Conservation (phyloP, 805 yeast species). For the Saccharomycopsis malanga region DNA sequence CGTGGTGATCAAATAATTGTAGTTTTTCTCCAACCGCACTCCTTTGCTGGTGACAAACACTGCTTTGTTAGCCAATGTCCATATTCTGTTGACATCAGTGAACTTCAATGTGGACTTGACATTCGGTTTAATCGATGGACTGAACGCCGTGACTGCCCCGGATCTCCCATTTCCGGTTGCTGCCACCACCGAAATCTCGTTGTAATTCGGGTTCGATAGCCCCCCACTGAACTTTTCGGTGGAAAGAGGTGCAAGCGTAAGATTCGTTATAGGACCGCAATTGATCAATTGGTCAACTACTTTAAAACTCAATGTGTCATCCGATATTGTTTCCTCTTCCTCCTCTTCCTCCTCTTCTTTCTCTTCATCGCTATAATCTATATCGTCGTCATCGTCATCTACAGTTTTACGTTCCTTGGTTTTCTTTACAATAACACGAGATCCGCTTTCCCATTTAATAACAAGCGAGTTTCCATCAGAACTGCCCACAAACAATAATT, state of each 20-base stretch:
- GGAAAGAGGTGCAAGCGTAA: slow-evolving; percentile 57
- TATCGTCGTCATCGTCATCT: slow-evolving; percentile 22
- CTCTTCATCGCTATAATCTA: slow-evolving; percentile 19
- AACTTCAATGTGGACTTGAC: slow-evolving; percentile 64
- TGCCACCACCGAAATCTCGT: slow-evolving; percentile 61
- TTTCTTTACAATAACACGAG: slow-evolving; percentile 8
- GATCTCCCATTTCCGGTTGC: slow-evolving; percentile 57
- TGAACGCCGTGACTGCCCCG: slow-evolving; percentile 53
- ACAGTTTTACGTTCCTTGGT: slow-evolving; percentile 9
- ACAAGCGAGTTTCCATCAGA: slow-evolving; percentile 16
- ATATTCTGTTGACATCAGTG: slow-evolving; percentile 63
- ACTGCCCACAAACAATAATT: slow-evolving; percentile 15
- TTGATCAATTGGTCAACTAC: slow-evolving; percentile 50
- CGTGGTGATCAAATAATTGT: slow-evolving; percentile 62
- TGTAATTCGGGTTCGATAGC: slow-evolving; percentile 57
- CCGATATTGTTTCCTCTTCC: background rate
- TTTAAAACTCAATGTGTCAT: slow-evolving; percentile 32
- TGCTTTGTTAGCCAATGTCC: slow-evolving; percentile 46
- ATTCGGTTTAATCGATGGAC: slow-evolving; percentile 61
- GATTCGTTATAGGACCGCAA: slow-evolving; percentile 66
- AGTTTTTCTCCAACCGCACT: slow-evolving; percentile 32
- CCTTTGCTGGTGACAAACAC: slow-evolving; percentile 23
- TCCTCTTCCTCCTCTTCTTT: slow-evolving; percentile 11
- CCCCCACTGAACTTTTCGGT: slow-evolving; percentile 51
- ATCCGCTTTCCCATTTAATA: slow-evolving; percentile 12